These are phyloP conservation scores for Crotalaria pallida DNA, from an alignment of 306 rosid genomes.

Conservation along the genomic window DNA sequence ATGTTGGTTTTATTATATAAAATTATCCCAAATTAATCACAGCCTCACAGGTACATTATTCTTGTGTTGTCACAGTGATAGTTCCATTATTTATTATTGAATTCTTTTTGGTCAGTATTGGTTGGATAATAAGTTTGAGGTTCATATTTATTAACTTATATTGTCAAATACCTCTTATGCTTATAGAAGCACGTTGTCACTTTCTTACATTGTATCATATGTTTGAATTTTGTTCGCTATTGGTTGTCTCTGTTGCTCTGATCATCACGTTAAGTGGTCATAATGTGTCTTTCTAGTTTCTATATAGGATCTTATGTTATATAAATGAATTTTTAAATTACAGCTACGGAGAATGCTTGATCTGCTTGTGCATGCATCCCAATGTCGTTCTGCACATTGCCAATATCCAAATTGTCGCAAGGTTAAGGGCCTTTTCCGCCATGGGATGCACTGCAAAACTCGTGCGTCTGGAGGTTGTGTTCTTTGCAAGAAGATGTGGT, in stretches of 20 bases:
- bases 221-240: background rate
- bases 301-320: conserved; percentile 21
- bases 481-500: conserved; percentile 98
- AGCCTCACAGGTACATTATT: background rate
- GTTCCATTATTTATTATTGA: background rate
- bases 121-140: no score
- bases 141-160: background rate
- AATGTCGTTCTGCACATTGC: conserved; percentile 85
- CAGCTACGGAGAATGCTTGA: conserved; percentile 97
- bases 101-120: no score
- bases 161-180: background rate
- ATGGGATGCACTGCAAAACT: conserved; percentile 84
- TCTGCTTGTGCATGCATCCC: conserved; percentile 94
- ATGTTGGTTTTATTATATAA: no score
- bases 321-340: conserved; percentile 25
- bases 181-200: background rate
- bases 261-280: background rate
- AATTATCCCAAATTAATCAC: background rate
- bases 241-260: conserved; percentile 1
- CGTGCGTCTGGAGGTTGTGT: conserved; percentile 96
- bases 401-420: conserved; percentile 95
- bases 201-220: background rate
- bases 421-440: conserved; percentile 97
- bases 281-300: background rate
- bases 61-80: background rate